These are phyloP conservation scores for Colletotrichum siamense DNA, from an alignment of 2,329 filamentous ascomycete genomes.

Conservation along the genomic window DNA sequence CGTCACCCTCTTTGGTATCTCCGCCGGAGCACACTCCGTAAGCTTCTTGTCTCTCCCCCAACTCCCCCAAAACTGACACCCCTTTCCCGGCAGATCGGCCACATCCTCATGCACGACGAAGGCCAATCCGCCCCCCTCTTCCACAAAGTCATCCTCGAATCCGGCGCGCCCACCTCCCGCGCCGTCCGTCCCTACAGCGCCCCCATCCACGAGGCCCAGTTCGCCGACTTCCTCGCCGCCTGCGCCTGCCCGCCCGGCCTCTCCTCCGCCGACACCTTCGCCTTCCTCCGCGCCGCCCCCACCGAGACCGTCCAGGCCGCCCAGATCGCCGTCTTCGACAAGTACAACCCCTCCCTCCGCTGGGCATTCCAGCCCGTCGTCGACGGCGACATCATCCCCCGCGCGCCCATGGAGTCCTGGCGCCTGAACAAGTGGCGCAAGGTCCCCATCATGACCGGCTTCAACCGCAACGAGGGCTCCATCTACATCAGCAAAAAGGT, in stretches of 20 bases:
- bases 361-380: slow-evolving; percentile 76
- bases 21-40: slow-evolving; percentile 68
- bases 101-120: slow-evolving; percentile 60
- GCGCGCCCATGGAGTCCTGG: slow-evolving; percentile 64
- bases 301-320: slow-evolving; percentile 43
- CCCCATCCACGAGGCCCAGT: slow-evolving; percentile 61
- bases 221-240: slow-evolving; percentile 59
- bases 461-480: slow-evolving; percentile 73
- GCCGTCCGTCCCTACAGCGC: slow-evolving; percentile 60
- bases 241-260: slow-evolving; percentile 51
- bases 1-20: slow-evolving; percentile 66
- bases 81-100: slow-evolving; percentile 58
- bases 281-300: slow-evolving; percentile 51
- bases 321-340: slow-evolving; percentile 47
- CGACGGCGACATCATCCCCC: slow-evolving; percentile 64
- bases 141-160: slow-evolving; percentile 61
- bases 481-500: slow-evolving; percentile 63
- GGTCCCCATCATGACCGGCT: slow-evolving; percentile 71
- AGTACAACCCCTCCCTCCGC: slow-evolving; percentile 47
- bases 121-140: slow-evolving; percentile 48
- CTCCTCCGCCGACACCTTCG: slow-evolving; percentile 55
- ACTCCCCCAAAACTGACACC: neutral
- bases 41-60: neutral
- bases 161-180: slow-evolving; percentile 60
- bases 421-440: slow-evolving; percentile 56